Evolutionary conservation across 1,284 basidiomycete genomes (phyloP).

Genomic region (Sanguinoderma infundibulare): DNA sequence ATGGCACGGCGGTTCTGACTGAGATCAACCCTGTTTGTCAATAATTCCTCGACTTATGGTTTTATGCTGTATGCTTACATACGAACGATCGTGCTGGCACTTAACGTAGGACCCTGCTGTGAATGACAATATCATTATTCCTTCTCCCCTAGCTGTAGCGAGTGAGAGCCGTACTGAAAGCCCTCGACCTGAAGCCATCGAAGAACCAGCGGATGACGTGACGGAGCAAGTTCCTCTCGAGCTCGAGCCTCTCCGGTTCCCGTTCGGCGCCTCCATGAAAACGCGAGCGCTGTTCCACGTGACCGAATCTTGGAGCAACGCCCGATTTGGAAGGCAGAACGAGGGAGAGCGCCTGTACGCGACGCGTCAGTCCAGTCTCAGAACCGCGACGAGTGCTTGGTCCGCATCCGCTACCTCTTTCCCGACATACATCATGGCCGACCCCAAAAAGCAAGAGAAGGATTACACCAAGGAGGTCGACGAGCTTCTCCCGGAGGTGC

Average conservation of each 20-base stretch:
- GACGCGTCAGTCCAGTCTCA: slow-evolving; percentile 68
- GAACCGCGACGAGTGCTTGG: slow-evolving; percentile 40
- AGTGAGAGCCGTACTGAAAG: neutral
- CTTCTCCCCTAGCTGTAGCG: slow-evolving; percentile 7
- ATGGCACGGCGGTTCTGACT: slow-evolving; percentile 26
- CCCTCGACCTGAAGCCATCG: neutral
- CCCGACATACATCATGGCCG: slow-evolving; percentile 58
- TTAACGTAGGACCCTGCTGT: slow-evolving; percentile 45
- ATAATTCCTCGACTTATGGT: slow-evolving; percentile 44
- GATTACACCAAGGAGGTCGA: slow-evolving; percentile 78
- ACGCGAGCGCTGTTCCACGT: slow-evolving; percentile 25
- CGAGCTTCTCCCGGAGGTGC: slow-evolving; percentile 59
- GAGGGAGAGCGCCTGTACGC: slow-evolving; percentile 38
- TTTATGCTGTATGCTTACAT: slow-evolving; percentile 46
- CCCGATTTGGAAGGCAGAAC: slow-evolving; percentile 27
- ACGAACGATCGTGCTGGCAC: slow-evolving; percentile 48
- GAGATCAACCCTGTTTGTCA: slow-evolving; percentile 53
- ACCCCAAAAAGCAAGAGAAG: slow-evolving; percentile 80
- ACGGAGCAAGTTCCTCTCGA: neutral
- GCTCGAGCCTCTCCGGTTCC: slow-evolving; percentile 14
- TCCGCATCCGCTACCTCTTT: slow-evolving; percentile 19
- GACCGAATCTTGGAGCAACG: slow-evolving; percentile 15
- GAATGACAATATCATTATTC: slow-evolving; percentile 32
- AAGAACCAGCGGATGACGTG: neutral
- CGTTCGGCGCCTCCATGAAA: slow-evolving; percentile 14